Evolutionary conservation across 129 eudicot genomes (phyloP).

Genomic region (Saussurea involucrata): DNA sequence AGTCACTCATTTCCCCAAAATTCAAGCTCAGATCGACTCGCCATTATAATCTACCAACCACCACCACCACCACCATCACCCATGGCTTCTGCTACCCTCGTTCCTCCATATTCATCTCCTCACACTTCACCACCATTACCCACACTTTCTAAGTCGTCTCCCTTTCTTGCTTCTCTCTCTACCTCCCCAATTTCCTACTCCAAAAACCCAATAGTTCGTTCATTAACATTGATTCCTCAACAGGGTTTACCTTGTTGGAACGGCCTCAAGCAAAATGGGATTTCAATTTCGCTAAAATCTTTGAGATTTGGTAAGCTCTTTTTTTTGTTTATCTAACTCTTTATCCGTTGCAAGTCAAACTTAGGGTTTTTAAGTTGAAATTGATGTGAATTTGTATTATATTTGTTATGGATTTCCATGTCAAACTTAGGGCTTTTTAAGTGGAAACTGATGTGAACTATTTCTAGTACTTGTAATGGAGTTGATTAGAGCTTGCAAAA

Average conservation of each 20-base stretch:
- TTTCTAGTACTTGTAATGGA: background rate
- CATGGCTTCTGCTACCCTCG: conserved; percentile 1
- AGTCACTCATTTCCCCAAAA: background rate
- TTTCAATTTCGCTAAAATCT: background rate
- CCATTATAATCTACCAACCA: background rate
- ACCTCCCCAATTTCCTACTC: background rate
- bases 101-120: background rate
- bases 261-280: background rate
- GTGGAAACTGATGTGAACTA: background rate
- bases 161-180: background rate
- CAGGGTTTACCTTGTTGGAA: background rate
- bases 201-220: background rate
- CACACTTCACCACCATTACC: background rate
- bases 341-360: background rate
- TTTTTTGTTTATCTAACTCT: background rate
- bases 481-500: background rate
- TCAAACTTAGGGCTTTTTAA: background rate
- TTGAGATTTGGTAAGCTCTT: background rate
- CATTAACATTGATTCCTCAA: background rate
- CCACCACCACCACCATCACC: background rate
- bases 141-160: background rate
- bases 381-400: background rate
- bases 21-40: background rate
- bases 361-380: background rate
- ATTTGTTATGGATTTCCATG: background rate